Evolutionary conservation across 1,139 yeast genomes (phyloP).

Genomic region (Taiozyma sp.): DNA sequence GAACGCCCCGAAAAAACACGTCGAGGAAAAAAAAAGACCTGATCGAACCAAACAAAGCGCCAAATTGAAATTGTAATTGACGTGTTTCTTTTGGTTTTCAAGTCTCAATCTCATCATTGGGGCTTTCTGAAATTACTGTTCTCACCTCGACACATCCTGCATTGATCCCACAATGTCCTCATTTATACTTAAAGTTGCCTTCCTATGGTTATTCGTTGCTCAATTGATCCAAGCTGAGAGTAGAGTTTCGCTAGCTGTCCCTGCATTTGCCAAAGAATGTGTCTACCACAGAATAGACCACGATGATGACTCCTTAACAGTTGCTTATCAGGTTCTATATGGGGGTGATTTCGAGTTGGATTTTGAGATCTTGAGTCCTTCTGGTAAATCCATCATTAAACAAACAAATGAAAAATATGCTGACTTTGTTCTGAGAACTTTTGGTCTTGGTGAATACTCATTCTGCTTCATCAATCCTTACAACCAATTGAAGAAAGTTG

Average conservation of each 20-base stretch:
- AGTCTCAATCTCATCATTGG: background rate
- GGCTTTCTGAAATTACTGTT: background rate
- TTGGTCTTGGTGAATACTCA: slow-evolving; percentile 56
- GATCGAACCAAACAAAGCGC: background rate
- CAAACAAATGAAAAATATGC: slow-evolving; percentile 57
- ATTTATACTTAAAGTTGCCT: background rate
- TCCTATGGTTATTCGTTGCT: background rate
- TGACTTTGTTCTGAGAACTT: slow-evolving; percentile 49
- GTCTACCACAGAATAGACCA: slow-evolving; percentile 29
- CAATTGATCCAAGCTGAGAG: slow-evolving; percentile 11
- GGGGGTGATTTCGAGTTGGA: slow-evolving; percentile 71
- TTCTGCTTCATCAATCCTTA: slow-evolving; percentile 65
- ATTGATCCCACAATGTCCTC: background rate
- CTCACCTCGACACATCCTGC: background rate
- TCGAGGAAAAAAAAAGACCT: background rate
- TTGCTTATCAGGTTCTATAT: slow-evolving; percentile 47
- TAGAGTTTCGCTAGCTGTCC: slow-evolving; percentile 19
- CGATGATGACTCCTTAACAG: slow-evolving; percentile 33
- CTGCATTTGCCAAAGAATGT: slow-evolving; percentile 37
- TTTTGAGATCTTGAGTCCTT: slow-evolving; percentile 56
- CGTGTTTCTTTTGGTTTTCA: background rate
- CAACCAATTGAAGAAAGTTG: slow-evolving; percentile 63
- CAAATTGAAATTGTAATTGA: background rate
- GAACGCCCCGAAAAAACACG: background rate
- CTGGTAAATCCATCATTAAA: slow-evolving; percentile 47